Base-by-base conservation (phyloP, 2,329 filamentous ascomycete genomes). In the Zymoseptoria pseudotritici region DNA sequence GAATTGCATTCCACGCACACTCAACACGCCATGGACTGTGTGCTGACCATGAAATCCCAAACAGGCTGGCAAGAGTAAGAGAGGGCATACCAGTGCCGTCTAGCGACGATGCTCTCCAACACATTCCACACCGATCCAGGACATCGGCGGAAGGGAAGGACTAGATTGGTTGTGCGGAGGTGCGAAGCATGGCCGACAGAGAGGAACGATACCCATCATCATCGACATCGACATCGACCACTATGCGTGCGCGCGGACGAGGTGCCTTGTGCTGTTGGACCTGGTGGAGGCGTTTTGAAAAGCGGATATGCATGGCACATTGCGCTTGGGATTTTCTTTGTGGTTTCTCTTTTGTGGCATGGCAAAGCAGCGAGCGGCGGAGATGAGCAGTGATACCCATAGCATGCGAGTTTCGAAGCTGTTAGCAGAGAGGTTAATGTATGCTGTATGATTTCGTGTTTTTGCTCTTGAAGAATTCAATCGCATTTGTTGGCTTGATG, bases 61-160 rank as follows among this genome's bases (percentile, higher is more conserved):
- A n/a, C 52, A 53, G 52, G 74, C 71, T 53, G 76, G 77, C 58
- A 66, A 73, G 58, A 63, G 77, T 21, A 67, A 73, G n/a, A 71
- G 69, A 57, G 69, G 68, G 56, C 71, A 66, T 50, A 76, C 74
- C 10, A 74, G 72, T 62, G 65, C 66, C 24, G 73, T 75, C 57
- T 75, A 73, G 64, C 61, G 61, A 46, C 17, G 36, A 13, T 46
- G 11, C 36, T 46, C 17, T 46, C 4, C 7, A 46, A 46, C 17
- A n/a, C 4, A 46, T 46, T 46, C 36, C 36, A 46, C 36, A n/a
- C 36, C 36, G 13, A n/a, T 4, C 13, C 36, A 46, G 13, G 36
- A 42, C 5, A 17, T 17, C 36, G 36, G 13, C 13, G 13, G 13
- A 46, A 46, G 13, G 13, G 36, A 17, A 46, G 36, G 13, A 46